phyloP scores from a whole-genome alignment of 2,329 filamentous ascomycete species.

The Thielaviopsis punctulata region DNA sequence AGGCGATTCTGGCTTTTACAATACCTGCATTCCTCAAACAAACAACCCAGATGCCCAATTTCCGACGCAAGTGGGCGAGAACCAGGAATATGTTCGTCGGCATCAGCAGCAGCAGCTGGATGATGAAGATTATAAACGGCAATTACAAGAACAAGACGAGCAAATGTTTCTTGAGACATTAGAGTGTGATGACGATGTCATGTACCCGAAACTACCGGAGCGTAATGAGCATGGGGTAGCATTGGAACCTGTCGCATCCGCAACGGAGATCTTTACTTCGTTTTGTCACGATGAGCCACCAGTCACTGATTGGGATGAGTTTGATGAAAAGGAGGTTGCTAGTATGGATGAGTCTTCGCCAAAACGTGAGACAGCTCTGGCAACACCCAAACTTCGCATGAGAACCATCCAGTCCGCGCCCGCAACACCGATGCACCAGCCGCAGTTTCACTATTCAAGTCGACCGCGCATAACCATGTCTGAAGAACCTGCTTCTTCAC shows the following conservation, averaged over 20 bases:
- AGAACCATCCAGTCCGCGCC: neutral
- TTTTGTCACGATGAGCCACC: neutral
- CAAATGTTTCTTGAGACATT: neutral
- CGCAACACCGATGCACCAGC: neutral
- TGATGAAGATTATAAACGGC: neutral
- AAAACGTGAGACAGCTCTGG: too few relatives aligned
- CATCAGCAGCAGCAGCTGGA: neutral
- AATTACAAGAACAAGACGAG: neutral
- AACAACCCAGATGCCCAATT: too few relatives aligned
- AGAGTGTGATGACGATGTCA: neutral
- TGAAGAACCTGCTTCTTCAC: neutral
- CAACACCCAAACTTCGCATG: neutral
- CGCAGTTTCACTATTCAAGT: neutral
- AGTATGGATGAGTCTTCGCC: neutral
- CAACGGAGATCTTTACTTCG: neutral
- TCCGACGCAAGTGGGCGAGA: too few relatives aligned
- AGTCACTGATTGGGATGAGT: constrained; percentile 2
- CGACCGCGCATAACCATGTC: neutral
- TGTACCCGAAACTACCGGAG: neutral
- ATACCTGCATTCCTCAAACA: too few relatives aligned
- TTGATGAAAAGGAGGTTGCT: neutral
- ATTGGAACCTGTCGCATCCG: too few relatives aligned
- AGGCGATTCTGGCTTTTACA: too few relatives aligned
- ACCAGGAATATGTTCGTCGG: too few relatives aligned
- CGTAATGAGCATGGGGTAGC: neutral